phyloP scores from a whole-genome alignment of 140 eudicot species.

The Eryngium alpinum region DNA sequence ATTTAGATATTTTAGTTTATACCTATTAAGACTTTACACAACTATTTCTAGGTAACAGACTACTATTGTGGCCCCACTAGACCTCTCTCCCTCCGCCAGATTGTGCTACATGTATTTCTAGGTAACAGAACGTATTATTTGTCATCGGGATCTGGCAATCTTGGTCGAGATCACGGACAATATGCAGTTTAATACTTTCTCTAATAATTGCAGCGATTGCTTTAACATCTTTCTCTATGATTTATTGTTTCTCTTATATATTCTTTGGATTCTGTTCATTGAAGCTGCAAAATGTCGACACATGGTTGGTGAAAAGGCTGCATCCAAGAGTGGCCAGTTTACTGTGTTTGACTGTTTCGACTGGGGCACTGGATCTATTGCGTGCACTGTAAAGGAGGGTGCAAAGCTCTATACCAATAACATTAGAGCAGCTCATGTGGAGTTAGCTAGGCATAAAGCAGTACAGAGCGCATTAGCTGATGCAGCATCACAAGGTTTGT shows the following conservation, averaged over 20 bases:
- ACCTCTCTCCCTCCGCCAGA: too few species aligned
- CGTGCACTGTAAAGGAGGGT: constrained; percentile 74
- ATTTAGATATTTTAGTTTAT: too few species aligned
- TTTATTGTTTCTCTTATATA: background rate
- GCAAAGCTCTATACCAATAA: constrained; percentile 66
- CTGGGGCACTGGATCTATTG: constrained; percentile 76
- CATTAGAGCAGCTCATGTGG: constrained; percentile 62
- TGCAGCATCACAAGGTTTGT: constrained; percentile 61
- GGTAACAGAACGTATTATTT: background rate
- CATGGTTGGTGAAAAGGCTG: constrained; percentile 69
- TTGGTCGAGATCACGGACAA: background rate
- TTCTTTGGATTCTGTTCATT: constrained; percentile 4
- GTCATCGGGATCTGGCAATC: background rate
- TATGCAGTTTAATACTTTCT: background rate
- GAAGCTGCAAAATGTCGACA: constrained; percentile 78
- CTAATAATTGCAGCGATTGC: background rate
- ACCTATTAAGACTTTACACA: too few species aligned
- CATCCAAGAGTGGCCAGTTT: constrained; percentile 87
- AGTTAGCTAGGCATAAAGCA: constrained; percentile 55
- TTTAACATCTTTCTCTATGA: background rate
- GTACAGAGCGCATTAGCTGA: constrained; percentile 55
- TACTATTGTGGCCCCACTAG: too few species aligned
- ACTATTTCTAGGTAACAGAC: too few species aligned
- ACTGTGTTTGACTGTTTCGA: constrained; percentile 67
- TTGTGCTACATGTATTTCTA: too few species aligned